These are phyloP conservation scores for Colletotrichum kahawae DNA, from an alignment of 2,329 filamentous ascomycete genomes.

Conservation along the genomic window DNA sequence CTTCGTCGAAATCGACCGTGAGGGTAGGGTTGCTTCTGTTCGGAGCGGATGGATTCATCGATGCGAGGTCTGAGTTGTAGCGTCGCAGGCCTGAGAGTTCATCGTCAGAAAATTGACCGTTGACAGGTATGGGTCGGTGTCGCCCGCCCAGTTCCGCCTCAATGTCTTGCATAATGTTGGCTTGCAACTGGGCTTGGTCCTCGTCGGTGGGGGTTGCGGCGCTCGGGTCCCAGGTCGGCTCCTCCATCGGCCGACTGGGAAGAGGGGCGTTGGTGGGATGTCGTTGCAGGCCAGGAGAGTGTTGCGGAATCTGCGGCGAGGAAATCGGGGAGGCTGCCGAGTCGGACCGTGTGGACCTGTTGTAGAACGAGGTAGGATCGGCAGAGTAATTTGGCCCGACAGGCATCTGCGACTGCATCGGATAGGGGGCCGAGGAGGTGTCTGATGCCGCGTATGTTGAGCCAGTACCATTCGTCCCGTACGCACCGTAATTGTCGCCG, in stretches of 20 bases:
- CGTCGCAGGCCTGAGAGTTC: conserved; percentile 52
- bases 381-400: conserved; percentile 55
- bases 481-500: conserved; percentile 33
- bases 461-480: conserved; percentile 44
- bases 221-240: conserved; percentile 45
- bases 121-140: conserved; percentile 45
- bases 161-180: conserved; percentile 63
- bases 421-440: conserved; percentile 54
- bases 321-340: conserved; percentile 54
- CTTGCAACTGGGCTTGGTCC: conserved; percentile 39
- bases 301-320: conserved; percentile 48
- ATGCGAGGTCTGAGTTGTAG: conserved; percentile 53
- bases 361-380: conserved; percentile 52
- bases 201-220: conserved; percentile 32
- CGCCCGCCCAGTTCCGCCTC: conserved; percentile 56
- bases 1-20: conserved; percentile 51
- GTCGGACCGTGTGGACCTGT: conserved; percentile 50
- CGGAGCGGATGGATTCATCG: conserved; percentile 45
- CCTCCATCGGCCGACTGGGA: conserved; percentile 57
- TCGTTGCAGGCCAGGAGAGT: conserved; percentile 53
- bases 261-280: conserved; percentile 66
- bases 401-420: conserved; percentile 56
- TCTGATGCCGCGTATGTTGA: conserved; percentile 38
- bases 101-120: conserved; percentile 50
- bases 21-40: conserved; percentile 41